Conservation (phyloP, 1,284 basidiomycete genomes). For the Cerioporus squamosus region DNA sequence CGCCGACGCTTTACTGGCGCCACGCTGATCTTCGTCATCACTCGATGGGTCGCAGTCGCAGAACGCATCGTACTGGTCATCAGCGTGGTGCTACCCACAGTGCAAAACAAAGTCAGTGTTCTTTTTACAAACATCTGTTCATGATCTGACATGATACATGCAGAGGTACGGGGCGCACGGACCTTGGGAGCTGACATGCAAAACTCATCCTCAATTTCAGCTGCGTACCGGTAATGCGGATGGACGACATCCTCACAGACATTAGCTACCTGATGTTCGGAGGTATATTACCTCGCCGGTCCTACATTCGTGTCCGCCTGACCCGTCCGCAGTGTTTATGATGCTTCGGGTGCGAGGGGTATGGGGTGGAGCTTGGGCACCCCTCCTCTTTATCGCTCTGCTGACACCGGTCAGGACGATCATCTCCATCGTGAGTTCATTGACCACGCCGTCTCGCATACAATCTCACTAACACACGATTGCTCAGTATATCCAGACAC, state of each 20-base stretch:
- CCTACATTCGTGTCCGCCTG: too few relatives aligned
- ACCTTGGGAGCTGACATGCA: neutral
- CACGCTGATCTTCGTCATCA: constrained; percentile 23
- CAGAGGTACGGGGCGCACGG: constrained; percentile 2
- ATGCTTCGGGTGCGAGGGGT: constrained; percentile 22
- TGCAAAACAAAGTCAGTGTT: constrained; percentile 12
- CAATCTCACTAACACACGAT: neutral
- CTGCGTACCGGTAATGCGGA: constrained; percentile 22
- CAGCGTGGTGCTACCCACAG: constrained; percentile 17
- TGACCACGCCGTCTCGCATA: neutral
- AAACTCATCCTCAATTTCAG: neutral
- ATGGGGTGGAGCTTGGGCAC: constrained; percentile 11
- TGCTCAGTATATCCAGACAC: constrained; percentile 16
- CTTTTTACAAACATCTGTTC: neutral
- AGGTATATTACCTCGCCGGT: constrained; percentile 4
- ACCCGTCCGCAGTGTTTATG: constrained; percentile 16
- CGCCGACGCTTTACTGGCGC: constrained; percentile 19
- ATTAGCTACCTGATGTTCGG: constrained; percentile 23
- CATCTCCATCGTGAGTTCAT: constrained; percentile 6
- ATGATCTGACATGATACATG: neutral
- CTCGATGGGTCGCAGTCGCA: constrained; percentile 19
- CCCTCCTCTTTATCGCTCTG: constrained; percentile 6
- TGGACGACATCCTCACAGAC: constrained; percentile 22
- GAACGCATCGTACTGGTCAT: constrained; percentile 16
- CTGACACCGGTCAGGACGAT: constrained; percentile 11